These are phyloP conservation scores for Mastigamoeba balamuthi DNA, from an alignment of 78 protist species.

Conservation along the genomic window DNA sequence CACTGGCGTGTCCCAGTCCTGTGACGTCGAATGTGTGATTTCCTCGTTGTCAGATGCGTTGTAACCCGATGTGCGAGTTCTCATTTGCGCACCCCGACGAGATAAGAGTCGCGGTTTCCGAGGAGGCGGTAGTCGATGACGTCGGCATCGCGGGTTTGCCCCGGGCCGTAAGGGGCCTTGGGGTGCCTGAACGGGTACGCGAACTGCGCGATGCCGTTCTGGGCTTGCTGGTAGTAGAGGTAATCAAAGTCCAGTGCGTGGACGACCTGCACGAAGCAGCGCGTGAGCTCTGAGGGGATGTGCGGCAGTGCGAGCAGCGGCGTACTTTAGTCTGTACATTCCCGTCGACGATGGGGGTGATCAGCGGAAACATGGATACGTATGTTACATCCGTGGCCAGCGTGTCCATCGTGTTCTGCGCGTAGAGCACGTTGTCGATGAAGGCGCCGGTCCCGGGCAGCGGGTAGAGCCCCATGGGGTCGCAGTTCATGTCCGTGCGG, in stretches of 20 bases:
- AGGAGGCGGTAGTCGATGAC: not conserved
- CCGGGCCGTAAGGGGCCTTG: not conserved
- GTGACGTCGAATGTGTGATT: too few relatives aligned
- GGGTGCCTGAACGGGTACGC: not conserved
- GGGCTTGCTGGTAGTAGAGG: not conserved
- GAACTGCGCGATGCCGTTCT: not conserved
- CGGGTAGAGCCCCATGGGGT: not conserved
- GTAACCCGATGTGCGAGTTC: too few relatives aligned
- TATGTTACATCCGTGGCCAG: not conserved
- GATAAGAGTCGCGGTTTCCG: not conserved
- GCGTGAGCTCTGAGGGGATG: too few relatives aligned
- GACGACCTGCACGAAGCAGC: too few relatives aligned
- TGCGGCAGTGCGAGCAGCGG: too few relatives aligned
- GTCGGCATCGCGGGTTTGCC: not conserved
- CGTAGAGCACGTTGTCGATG: not conserved
- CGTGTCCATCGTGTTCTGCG: not conserved
- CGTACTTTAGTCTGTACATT: not conserved
- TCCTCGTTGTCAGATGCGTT: too few relatives aligned
- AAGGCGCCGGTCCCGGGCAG: not conserved
- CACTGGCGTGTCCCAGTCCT: not conserved
- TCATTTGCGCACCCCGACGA: too few relatives aligned
- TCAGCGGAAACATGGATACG: not conserved
- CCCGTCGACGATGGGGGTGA: not conserved
- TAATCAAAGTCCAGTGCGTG: not conserved
- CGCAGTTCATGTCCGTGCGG: not conserved